Evolutionary conservation across 495 filamentous ascomycete species (phyloP).

Genomic region (Friedmanniomyces endolithicus): DNA sequence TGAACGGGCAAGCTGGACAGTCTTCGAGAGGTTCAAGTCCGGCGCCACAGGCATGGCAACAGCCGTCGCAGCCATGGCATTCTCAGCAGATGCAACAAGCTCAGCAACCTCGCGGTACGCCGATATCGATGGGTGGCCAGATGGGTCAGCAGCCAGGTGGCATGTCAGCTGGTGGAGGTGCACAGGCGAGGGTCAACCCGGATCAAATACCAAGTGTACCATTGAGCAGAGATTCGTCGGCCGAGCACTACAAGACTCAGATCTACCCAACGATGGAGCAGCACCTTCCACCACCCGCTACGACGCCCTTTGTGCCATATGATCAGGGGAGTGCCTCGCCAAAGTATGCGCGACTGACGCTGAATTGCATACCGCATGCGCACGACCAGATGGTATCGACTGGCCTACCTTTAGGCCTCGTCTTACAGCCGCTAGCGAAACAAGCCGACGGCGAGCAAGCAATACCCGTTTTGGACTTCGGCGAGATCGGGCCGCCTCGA

Average conservation of each 20-base stretch:
- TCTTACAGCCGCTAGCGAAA: constrained; percentile 79
- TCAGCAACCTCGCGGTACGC: constrained; percentile 33
- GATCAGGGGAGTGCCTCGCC: constrained; percentile 97
- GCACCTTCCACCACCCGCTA: constrained; percentile 76
- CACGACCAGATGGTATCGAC: constrained; percentile 69
- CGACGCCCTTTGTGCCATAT: constrained; percentile 79
- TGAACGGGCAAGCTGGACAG: constrained; percentile 13
- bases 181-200: constrained; percentile 71
- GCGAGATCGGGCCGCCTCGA: constrained; percentile 77
- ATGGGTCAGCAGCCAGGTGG: constrained; percentile 22
- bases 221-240: constrained; percentile 62
- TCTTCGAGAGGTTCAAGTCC: constrained; percentile 3
- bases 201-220: constrained; percentile 92
- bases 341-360: constrained; percentile 77
- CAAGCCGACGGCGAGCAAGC: constrained; percentile 74
- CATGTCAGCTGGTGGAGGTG: constrained; percentile 22
- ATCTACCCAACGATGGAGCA: constrained; percentile 90
- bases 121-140: constrained; percentile 32
- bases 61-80: constrained; percentile 21
- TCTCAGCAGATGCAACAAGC: constrained; percentile 42
- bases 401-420: constrained; percentile 69
- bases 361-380: constrained; percentile 82
- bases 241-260: constrained; percentile 72
- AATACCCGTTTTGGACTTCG: constrained; percentile 91
- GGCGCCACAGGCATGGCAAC: constrained; percentile 15